Evolutionary conservation across 176 grass and related monocot genomes (phyloP), one percentile per base, ranked within the genome.

Genomic region (Oryza australiensis): DNA sequence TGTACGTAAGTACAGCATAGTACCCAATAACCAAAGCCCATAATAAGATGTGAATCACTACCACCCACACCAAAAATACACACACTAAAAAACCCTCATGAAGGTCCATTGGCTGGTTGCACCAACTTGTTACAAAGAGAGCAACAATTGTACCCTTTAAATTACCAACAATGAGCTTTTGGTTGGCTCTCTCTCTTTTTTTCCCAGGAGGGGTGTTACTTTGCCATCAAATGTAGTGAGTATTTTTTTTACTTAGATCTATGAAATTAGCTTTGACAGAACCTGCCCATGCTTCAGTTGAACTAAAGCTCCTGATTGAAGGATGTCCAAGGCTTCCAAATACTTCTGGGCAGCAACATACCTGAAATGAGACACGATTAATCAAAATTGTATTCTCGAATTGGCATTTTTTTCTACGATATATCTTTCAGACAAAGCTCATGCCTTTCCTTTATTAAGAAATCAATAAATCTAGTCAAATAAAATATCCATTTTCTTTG

Each of bases 281-380:
- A 98, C 96, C 90, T 98, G 90, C 62, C 84, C 88, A 74, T 98
- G 89, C 82, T 98, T 95, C 78, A 98, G 81, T 72, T 98, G 96
- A 64, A 95, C 74, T 75, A 91, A 78, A 89, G 93, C 85, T 34
- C 96, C 96, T 55, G 93, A 90, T 53, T 98, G 80, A 78, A 95
- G 85, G 70, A 98, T 93, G 79, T 98, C 93, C 79, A 98, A 85
- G 68, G 93, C 88, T 90, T 95, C 90, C 20, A 73, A 90, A 72
- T 93, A 91, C 86, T 76, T 95, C 77, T 95, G 87, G 64, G 72
- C 89, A 87, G 93, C 59, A 70, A 83, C 85, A 84, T 98, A 98
- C 85, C 93, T 98, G 77, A 65, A 82, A 9, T 45, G 28, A 53
- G 49, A 51, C 2, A 78, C 85, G 68, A 12, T 13, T 66, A 83